A percentile compares a stretch with the other conserved stretches of the same genome.
Evolutionary conservation across 805 yeast species (phyloP).

Genomic region (Saturnispora zaruensis): DNA sequence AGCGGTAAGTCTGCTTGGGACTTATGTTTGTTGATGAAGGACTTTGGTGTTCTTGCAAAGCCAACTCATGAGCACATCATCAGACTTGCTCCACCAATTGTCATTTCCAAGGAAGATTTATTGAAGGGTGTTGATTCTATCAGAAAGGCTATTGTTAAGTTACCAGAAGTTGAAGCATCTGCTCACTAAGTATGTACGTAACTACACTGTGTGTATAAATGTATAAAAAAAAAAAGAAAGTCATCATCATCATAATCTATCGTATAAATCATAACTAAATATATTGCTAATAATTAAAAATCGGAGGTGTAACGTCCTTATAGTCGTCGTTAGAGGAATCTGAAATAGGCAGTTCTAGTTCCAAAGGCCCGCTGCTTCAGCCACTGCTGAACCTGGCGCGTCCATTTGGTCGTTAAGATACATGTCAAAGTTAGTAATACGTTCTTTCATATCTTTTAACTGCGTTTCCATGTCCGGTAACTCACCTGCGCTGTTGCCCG

Average conservation of each 20-base stretch:
- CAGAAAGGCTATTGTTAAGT: slow-evolving; percentile 44
- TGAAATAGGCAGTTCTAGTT: background rate
- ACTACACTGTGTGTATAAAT: background rate
- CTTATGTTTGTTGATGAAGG: slow-evolving; percentile 80
- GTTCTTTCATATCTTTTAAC: slow-evolving; percentile 9
- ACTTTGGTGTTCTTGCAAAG: slow-evolving; percentile 78
- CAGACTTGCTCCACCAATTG: slow-evolving; percentile 93
- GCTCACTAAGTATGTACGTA: slow-evolving; percentile 26
- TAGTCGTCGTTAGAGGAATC: background rate
- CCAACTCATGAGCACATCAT: slow-evolving; percentile 95
- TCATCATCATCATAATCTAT: background rate
- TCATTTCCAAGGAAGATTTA: slow-evolving; percentile 80
- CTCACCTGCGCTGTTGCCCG: slow-evolving; percentile 9
- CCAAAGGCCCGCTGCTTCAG: slow-evolving; percentile 7
- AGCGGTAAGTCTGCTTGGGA: slow-evolving; percentile 96
- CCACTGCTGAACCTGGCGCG: slow-evolving; percentile 11
- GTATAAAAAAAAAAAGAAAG: background rate
- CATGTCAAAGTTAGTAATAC: slow-evolving; percentile 15
- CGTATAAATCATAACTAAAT: background rate
- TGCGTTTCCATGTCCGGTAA: slow-evolving; percentile 8
- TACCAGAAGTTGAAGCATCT: slow-evolving; percentile 46
- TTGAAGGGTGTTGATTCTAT: slow-evolving; percentile 73
- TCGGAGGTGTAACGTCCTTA: background rate
- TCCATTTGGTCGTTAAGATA: slow-evolving; percentile 12
- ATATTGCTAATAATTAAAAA: background rate